These are phyloP conservation scores for Tuber borchii DNA, from an alignment of 495 filamentous ascomycete species.

Conservation along the genomic window DNA sequence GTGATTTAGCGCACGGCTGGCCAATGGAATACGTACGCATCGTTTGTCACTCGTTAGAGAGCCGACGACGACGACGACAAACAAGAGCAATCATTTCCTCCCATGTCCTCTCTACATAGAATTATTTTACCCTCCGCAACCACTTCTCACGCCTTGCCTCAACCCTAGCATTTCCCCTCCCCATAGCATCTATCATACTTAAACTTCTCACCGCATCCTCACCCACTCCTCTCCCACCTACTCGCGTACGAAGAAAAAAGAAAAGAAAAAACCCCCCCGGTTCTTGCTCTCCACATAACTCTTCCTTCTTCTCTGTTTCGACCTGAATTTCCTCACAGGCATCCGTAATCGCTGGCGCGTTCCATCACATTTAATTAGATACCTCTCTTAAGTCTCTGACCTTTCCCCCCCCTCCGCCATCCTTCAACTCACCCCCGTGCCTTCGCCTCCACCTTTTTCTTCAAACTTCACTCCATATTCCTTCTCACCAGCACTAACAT, in stretches of 20 bases:
- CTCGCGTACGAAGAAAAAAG: background rate
- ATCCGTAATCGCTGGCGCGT: background rate
- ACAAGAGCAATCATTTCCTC: background rate
- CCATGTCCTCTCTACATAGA: background rate
- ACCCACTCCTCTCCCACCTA: conserved; percentile 5
- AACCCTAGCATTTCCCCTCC: background rate
- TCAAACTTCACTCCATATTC: background rate
- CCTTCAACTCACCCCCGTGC: conserved; percentile 5
- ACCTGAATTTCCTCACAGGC: background rate
- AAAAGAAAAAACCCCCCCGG: background rate
- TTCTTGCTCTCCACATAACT: background rate
- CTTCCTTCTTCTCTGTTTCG: background rate
- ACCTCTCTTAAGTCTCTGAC: background rate
- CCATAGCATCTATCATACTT: conserved; percentile 3
- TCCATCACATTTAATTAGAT: background rate
- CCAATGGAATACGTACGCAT: background rate
- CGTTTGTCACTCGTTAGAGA: background rate
- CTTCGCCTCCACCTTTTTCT: background rate
- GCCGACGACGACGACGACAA: background rate
- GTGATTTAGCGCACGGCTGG: background rate
- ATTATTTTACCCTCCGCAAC: background rate
- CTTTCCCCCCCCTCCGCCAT: background rate
- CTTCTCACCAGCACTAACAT: conserved; percentile 1
- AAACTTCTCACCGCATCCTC: conserved; percentile 9
- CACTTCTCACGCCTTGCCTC: conserved; percentile 12